Base-by-base conservation (phyloP, 257 asterid genomes). In the Haberlea rhodopensis region DNA sequence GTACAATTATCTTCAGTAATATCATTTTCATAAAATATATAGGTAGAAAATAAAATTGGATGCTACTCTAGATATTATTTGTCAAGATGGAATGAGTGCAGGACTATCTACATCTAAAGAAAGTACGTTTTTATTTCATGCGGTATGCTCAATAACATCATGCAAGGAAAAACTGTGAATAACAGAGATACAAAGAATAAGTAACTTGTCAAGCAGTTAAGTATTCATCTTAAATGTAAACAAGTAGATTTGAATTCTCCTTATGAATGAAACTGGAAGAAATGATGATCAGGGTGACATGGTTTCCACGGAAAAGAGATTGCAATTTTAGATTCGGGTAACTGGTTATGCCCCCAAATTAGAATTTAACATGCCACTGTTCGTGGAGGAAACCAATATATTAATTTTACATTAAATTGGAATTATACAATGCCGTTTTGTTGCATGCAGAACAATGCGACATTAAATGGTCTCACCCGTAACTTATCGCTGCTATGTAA, bases 231-330 rank as follows among this genome's bases (percentile, higher is more conserved):
- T 22, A 5, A 53, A 34, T 53, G 53, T 34, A 8, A 25, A 23
- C 57, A 18, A 46, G 53, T 28, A 49, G 5, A 56, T 34, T 11
- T 11, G 19, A 29, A 66, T 16, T 25, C 32, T 34, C 11, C 28
- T 60, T 53, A 21, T 27, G 60, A 19, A 18, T 53, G 59, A 25
- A 62, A 32, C 19, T 26, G 8, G 66, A 57, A 27, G 22, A 25
- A 5, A 62, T 31, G 22, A 24, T 9, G n/a, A 21, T 60, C 40
- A 46, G 20, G 6, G 11, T 8, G 8, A 46, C 25, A 25, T 7
- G 19, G 19, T 62, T n/a, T 46, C 23, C 18, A 61, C 54, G 18
- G 27, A 46, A n/a, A 26, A 6, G 16, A 15, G 13, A 24, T 25
- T 48, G 27, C 57, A 46, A 46, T 56, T 24, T 48, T 19, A 25